Percentiles rank a stretch among this genome's conserved stretches.
Conservation (phyloP, 176 grass and related monocot genomes). For the Guadua angustifolia region DNA sequence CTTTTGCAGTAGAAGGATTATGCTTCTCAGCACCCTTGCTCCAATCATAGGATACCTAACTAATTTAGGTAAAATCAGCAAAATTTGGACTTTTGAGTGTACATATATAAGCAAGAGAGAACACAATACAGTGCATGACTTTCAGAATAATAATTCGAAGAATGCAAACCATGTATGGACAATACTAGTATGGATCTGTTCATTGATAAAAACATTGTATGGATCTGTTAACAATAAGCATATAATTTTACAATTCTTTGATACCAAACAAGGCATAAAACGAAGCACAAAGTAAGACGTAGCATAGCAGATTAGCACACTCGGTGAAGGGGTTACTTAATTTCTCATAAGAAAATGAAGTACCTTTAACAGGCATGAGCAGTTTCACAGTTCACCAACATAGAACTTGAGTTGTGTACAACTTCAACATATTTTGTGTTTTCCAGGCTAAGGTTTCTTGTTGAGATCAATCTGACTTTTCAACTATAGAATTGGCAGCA, state of each 20-base stretch:
- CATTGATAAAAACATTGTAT: neutral
- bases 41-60: constrained; percentile 93
- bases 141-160: constrained; percentile 29
- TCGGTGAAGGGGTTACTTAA: neutral
- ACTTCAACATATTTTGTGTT: constrained; percentile 6
- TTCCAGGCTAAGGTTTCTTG: neutral
- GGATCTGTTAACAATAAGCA: constrained; percentile 17
- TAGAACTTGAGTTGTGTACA: neutral
- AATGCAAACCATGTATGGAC: constrained; percentile 20
- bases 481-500: neutral
- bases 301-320: constrained; percentile 2
- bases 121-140: constrained; percentile 13
- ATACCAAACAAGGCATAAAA: neutral
- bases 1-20: constrained; percentile 83
- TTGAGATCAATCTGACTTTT: constrained; percentile 28
- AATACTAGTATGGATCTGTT: constrained; percentile 1
- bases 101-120: neutral
- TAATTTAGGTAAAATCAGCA: constrained; percentile 24
- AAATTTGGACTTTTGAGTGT: neutral
- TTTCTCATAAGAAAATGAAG: constrained; percentile 22
- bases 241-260: constrained; percentile 21
- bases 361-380: neutral
- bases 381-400: constrained; percentile 13
- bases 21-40: constrained; percentile 96
- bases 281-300: neutral